Evolutionary conservation across 1,284 basidiomycete genomes (phyloP), one percentile per base, ranked within the genome.

Genomic region (Tilletia walkeri): DNA sequence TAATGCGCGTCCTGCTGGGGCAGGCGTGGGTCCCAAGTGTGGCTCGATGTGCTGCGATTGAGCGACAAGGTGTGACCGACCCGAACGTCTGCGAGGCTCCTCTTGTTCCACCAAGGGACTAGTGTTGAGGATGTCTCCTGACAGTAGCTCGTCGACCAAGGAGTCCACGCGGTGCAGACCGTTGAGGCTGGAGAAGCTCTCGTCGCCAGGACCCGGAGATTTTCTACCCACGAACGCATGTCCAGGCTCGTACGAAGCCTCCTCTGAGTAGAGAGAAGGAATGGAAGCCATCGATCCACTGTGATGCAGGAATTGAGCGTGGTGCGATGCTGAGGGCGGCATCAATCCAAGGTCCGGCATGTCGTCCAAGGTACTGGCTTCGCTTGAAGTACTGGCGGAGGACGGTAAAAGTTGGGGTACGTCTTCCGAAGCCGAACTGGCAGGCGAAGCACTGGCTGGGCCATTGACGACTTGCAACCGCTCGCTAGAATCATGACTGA

Each of bases 141-240:
- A 67, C 3, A 82, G 74, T 24, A 82, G 77, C 71, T 80, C 75
- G 54, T 82, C 80, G 54, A 82, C 77, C 72, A 82, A 18, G 16
- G 47, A 49, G 53, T 81, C 79, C 12, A 81, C 77, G 18, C 79
- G 75, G 41, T 80, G 76, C 9, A 75, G 69, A 14, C 76, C 79
- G 24, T 72, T 74, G 36, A 81, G 72, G 36, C 74, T 70, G 30
- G 69, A 67, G 61, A 73, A 76, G 72, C 75, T 76, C 53, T 24
- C 20, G 66, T 50, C 16, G 61, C n/a, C 61, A n/a, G 34, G 30
- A 7, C 59, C 59, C 16, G 59, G 59, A 14, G 36, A 38, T 20
- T 63, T 63, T 3, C 38, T 39, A 6, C 20, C 24, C 3, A 20
- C 34, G 36, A 38, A 63, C 12, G 12, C 36, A 18, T 41, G 59